phyloP scores from a whole-genome alignment of 2,329 filamentous ascomycete species.

The Penicillium sp. region DNA sequence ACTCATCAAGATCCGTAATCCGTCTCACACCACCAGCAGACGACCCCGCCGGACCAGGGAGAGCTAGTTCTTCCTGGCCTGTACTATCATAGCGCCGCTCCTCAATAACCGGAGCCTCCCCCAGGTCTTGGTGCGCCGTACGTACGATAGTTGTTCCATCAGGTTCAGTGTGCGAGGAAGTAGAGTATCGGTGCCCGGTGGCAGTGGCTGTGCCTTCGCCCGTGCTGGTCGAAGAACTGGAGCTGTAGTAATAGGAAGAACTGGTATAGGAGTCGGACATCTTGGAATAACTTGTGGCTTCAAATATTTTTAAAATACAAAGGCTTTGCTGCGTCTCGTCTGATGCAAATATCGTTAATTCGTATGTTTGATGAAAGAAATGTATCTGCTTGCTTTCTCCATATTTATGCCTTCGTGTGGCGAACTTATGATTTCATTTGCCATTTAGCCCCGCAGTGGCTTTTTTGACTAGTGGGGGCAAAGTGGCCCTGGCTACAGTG shows the following conservation, averaged over 20 bases:
- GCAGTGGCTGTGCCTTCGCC: slow-evolving; percentile 22
- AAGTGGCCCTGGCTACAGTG: neutral
- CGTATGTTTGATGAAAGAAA: neutral
- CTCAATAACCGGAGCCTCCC: slow-evolving; percentile 33
- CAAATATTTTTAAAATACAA: neutral
- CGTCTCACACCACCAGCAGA: slow-evolving; percentile 25
- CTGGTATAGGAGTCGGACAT: slow-evolving; percentile 32
- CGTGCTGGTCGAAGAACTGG: slow-evolving; percentile 23
- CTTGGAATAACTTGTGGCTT: neutral
- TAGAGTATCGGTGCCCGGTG: slow-evolving; percentile 36
- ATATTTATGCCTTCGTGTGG: neutral
- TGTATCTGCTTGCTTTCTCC: neutral
- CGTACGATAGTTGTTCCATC: slow-evolving; percentile 36
- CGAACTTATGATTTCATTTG: slow-evolving; percentile 5
- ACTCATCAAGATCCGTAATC: slow-evolving; percentile 31
- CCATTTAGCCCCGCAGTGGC: neutral
- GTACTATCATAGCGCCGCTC: slow-evolving; percentile 35
- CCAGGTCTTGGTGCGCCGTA: slow-evolving; percentile 36
- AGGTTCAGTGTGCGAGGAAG: slow-evolving; percentile 31
- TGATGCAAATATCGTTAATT: neutral
- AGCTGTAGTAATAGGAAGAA: slow-evolving; percentile 36
- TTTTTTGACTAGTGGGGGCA: neutral
- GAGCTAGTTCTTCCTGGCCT: slow-evolving; percentile 23
- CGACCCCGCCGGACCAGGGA: slow-evolving; percentile 11
- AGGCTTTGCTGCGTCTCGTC: neutral